Conservation (phyloP, 139 green algal genomes). For the Chlamydomonas sp. region DNA sequence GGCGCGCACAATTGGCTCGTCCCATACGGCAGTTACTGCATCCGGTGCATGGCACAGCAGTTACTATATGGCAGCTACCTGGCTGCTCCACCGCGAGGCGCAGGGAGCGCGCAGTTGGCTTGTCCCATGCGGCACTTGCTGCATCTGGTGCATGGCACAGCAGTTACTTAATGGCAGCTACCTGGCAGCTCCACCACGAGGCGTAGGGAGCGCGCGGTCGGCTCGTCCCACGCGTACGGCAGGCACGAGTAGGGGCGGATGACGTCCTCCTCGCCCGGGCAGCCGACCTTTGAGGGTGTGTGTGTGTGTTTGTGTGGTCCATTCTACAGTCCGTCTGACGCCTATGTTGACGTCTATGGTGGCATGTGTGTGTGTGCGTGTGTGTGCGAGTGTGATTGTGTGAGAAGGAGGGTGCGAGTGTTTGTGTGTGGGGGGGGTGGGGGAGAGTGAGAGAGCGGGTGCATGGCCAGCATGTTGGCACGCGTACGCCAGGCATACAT, state of each 20-base stretch:
- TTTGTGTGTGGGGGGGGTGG: neutral
- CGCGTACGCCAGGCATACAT: conserved; percentile 66
- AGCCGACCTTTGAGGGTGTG: conserved; percentile 19
- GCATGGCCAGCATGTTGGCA: no score
- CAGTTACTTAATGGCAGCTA: conserved; percentile 1
- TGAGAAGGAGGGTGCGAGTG: neutral
- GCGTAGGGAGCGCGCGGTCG: conserved; percentile 25
- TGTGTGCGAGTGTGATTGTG: no score
- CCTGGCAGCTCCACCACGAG: conserved; percentile 62
- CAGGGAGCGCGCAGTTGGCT: no score
- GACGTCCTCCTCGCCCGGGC: conserved; percentile 63
- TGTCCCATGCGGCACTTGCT: conserved; percentile 85
- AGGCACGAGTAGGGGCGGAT: conserved; percentile 71
- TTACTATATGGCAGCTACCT: no score
- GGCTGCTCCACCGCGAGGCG: no score
- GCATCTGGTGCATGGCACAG: no score
- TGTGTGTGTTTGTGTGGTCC: no score
- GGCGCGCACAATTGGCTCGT: no score
- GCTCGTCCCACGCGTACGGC: conserved; percentile 82
- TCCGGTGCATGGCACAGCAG: no score
- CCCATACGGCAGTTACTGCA: no score
- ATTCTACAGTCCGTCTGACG: neutral
- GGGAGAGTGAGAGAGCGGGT: neutral
- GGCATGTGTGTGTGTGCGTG: no score
- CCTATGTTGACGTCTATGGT: no score